Evolutionary conservation across 192 early-diverging fungal species (phyloP).

Genomic region (Backusella tuberculispora): DNA sequence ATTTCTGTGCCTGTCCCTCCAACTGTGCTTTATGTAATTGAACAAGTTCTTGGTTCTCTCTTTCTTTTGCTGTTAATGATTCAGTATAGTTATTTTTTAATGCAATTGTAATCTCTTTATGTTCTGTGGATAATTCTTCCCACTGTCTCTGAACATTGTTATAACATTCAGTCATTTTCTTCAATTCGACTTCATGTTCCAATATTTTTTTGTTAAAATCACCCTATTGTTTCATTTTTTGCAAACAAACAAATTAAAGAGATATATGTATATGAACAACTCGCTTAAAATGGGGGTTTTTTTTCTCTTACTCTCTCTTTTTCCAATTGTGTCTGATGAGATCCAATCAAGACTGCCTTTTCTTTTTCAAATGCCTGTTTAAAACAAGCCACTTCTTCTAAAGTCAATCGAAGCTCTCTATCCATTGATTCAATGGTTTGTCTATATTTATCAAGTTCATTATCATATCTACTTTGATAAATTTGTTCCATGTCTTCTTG

Average conservation of each 20-base stretch:
- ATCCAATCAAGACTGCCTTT: background rate
- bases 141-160: background rate
- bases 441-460: background rate
- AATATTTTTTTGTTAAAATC: background rate
- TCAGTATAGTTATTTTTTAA: conserved; percentile 1
- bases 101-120: background rate
- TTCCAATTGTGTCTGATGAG: conserved; percentile 4
- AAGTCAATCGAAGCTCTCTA: background rate
- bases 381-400: conserved; percentile 3
- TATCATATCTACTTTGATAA: conserved; percentile 10
- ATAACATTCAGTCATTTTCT: background rate
- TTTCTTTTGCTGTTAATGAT: background rate
- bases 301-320: background rate
- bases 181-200: background rate
- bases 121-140: background rate
- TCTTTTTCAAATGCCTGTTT: conserved; percentile 20
- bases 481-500: conserved; percentile 2
- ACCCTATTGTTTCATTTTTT: background rate
- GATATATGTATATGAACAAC: background rate
- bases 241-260: background rate
- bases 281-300: background rate
- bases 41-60: background rate
- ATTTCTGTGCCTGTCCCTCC: background rate
- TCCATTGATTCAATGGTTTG: conserved; percentile 12
- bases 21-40: background rate